Base-by-base conservation (phyloP, 495 filamentous ascomycete species). In the Neurospora intermedia region DNA sequence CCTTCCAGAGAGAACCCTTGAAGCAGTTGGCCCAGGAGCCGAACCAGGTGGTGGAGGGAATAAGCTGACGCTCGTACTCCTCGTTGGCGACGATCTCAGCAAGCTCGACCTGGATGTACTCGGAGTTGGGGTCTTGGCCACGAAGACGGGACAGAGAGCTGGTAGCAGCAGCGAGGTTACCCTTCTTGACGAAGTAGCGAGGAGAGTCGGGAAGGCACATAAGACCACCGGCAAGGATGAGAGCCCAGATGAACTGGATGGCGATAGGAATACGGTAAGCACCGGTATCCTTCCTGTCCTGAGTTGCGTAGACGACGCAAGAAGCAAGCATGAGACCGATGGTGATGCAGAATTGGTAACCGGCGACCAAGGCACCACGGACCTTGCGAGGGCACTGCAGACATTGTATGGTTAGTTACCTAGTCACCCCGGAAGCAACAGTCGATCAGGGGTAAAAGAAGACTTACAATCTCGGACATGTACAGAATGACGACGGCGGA, bases 1-100 rank as follows among this genome's bases (percentile, higher is more conserved):
- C 70, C 81, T 89, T 88, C 66, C 78, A 88, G 71, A 92, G 75
- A 20, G 85, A 85, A 7, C 88, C 89, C 46, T 82, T 85, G 79
- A 92, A 82, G 81, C 91, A 93, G 78, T 90, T 91, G 54, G 85
- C 72, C 83, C 91, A 94, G 54, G 84, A 85, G 87, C 87, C 76
- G 88, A 88, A 77, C 89, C 90, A 94, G 74, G 87, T 87, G 73
- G 83, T 85, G 69, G 87, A 80, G 41, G 90, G 89, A 27, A 88
- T 88, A 18, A 93, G 80, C 72, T 86, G 85, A 72, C 89, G 81
- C 81, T 95, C 93, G 78, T 91, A 92, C 79, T 95, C 91, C 81
- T 94, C 88, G 84, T 93, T 94, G 76, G 92, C 91, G 74, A 91
- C 87, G 77, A 96, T 93, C 82, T 96, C 93, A 35, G 90, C 84